phyloP scores from a whole-genome alignment of 345 rosid genomes.

The Pistacia integerrima region DNA sequence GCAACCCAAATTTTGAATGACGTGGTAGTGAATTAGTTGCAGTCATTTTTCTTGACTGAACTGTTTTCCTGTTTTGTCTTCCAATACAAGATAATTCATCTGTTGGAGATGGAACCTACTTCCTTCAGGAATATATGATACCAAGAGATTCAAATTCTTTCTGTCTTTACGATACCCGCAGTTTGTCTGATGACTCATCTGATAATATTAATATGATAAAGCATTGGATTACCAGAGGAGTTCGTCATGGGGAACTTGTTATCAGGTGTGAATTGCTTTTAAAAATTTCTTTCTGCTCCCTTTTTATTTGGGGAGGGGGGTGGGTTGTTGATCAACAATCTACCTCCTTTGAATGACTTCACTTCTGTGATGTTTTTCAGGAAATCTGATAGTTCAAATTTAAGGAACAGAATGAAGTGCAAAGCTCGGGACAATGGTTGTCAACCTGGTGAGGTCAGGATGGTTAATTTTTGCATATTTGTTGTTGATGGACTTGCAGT shows the following conservation, averaged over 20 bases:
- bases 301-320: background rate
- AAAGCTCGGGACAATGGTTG: constrained; percentile 35
- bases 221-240: constrained; percentile 66
- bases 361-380: constrained; percentile 39
- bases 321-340: background rate
- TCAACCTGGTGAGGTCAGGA: constrained; percentile 33
- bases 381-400: constrained; percentile 49
- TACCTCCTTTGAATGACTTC: constrained; percentile 5
- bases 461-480: constrained; percentile 68
- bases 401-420: constrained; percentile 44
- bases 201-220: constrained; percentile 50
- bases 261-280: constrained; percentile 44
- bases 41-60: background rate
- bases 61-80: background rate
- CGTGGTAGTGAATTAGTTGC: background rate
- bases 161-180: constrained; percentile 69
- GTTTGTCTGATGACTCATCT: constrained; percentile 42
- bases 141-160: constrained; percentile 67
- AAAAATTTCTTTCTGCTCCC: background rate
- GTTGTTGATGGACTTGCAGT: constrained; percentile 61
- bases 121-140: constrained; percentile 71
- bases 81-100: constrained; percentile 43
- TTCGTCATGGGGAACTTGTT: constrained; percentile 57
- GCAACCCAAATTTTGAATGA: background rate
- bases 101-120: constrained; percentile 61